Evolutionary conservation across 2,329 filamentous ascomycete species (phyloP), one percentile per base, ranked within the genome.

Genomic region (Colletotrichum noveboracense): DNA sequence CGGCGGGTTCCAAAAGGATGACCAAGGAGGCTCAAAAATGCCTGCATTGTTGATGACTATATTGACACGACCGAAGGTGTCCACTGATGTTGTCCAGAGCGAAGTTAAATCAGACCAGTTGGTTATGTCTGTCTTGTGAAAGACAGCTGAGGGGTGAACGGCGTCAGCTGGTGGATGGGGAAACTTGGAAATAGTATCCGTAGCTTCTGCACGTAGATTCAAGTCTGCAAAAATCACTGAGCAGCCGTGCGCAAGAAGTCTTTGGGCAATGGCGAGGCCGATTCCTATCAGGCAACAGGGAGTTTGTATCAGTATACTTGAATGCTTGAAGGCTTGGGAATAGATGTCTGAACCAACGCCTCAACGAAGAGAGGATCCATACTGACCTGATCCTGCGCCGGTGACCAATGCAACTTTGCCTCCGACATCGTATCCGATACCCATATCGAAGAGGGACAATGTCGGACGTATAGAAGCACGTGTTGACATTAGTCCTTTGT

Each of bases 171-270:
- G 75, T 26, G 55, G 55, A 58, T 58, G 5, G 26, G 55, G 21
- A 58, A 58, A 58, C 26, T 58, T 24, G 24, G 21, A 9, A 58
- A 58, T 58, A 3, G 16, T 28, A 2, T 21, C 69, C 52, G 79
- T 71, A 24, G 81, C 79, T 68, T 80, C 80, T 13, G 77, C 77
- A 4, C 78, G 76, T 4, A 82, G 76, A 5, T 36, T 65, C 7
- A 82, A 16, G 52, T 81, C 81, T 30, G 79, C 80, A 13, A 82
- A 66, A 6, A 81, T 75, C 14, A 82, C 79, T 9, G 79, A 81
- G 61, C 77, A 79, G 13, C 81, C 81, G 3, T 74, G 76, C 7
- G 74, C 61, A 26, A 82, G 78, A 10, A 82, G 78, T 13, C 73
- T 67, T 64, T 78, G 64, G 7, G 80, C 67, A 2, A 82, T 68